Evolutionary conservation across 2,329 filamentous ascomycete species (phyloP), one percentile per base, ranked within the genome.

Genomic region (Hymenotorrendiella dingleyae): DNA sequence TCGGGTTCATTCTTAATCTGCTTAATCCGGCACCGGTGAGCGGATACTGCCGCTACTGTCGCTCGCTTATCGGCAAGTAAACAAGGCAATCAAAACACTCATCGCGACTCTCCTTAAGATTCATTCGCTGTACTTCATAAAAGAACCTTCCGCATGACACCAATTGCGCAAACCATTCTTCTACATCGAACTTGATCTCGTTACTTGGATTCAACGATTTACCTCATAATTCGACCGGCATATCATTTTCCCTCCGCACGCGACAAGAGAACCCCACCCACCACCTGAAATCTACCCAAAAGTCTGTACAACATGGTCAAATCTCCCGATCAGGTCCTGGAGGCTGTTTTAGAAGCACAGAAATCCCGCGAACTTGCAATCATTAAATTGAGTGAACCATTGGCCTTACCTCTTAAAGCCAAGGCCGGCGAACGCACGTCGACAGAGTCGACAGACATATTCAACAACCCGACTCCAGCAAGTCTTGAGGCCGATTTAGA

Each of bases 401-500:
- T 91, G 37, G 75, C 77, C 29, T 73, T 74, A 34, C 71, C 75
- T 38, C 59, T 71, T 2, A 54, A 67, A 22, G 62, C 67, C 41
- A 58, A 63, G 41, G 52, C 62, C n/a, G 52, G 65, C 49, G 65
- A 62, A 57, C 73, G 84, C 49, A 80, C 73, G 23, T 94, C 87
- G 4, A 86, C 93, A 64, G 78, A 80, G 35, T 88, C 85, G 24
- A 74, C 72, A 51, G 68, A 78, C 47, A 73, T 75, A 19, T 73
- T 80, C 48, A 80, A 83, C 52, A 78, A 75, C 47, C 78, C 80
- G 86, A 82, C 52, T 8, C 88, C 90, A 0, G 77, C 84, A 12
- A 83, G 83, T 14, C 72, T 97, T 6, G 81, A 86, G 51, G 86
- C 86, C 21, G 91, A 97, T 64, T 73, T 97, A 21, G 72, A 76